Evolutionary conservation across 345 rosid genomes (phyloP).

Genomic region (Heritiera littoralis): DNA sequence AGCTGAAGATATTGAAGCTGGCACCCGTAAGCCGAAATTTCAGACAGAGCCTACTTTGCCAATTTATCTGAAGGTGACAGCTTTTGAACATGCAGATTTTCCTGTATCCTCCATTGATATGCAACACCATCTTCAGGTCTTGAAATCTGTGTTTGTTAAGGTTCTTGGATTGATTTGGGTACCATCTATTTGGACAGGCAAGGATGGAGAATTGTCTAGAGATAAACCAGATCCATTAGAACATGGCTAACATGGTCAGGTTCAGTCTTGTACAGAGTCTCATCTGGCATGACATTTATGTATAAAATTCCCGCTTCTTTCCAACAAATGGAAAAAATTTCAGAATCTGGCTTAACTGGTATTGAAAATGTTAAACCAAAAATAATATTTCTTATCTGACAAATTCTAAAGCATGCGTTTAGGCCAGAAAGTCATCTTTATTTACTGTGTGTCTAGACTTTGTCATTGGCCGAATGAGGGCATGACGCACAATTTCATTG

Average conservation of each 20-base stretch:
- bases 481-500: constrained; percentile 36
- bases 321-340: constrained; percentile 14
- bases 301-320: constrained; percentile 65
- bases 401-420: neutral
- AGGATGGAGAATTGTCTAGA: constrained; percentile 51
- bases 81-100: constrained; percentile 22
- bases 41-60: constrained; percentile 86
- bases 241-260: constrained; percentile 59
- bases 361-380: neutral
- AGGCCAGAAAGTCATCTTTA: constrained; percentile 15
- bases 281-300: constrained; percentile 50
- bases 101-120: neutral
- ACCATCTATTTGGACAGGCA: constrained; percentile 59
- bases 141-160: constrained; percentile 25
- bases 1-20: constrained; percentile 85
- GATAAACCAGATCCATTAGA: constrained; percentile 50
- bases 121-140: constrained; percentile 21
- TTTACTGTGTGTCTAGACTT: constrained; percentile 7
- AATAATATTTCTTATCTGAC: neutral
- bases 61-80: constrained; percentile 80
- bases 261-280: constrained; percentile 74
- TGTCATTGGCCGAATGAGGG: constrained; percentile 5
- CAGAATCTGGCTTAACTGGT: neutral
- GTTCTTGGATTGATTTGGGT: constrained; percentile 35
- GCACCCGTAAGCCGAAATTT: constrained; percentile 55